These are phyloP conservation scores for Elsinoe fawcettii DNA, from an alignment of 2,329 filamentous ascomycete genomes.

Conservation along the genomic window DNA sequence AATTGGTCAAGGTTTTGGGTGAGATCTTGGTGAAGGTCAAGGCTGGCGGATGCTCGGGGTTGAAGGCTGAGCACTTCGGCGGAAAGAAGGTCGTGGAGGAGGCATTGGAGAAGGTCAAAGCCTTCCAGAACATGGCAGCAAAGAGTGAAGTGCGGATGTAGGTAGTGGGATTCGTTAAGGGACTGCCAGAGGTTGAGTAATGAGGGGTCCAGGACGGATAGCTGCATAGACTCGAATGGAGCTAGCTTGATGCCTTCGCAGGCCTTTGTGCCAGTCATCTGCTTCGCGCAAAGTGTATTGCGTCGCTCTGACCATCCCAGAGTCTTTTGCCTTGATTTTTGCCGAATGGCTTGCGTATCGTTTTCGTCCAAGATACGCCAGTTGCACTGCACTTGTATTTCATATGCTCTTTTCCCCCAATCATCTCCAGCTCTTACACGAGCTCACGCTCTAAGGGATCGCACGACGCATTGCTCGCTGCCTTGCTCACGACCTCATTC, in stretches of 20 bases:
- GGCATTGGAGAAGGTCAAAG: not conserved
- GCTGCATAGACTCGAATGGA: not conserved
- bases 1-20: not conserved
- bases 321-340: not conserved
- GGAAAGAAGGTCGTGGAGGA: constrained; percentile 1
- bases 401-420: not conserved
- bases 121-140: not conserved
- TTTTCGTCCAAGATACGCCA: not conserved
- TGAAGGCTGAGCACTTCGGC: not conserved
- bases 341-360: not conserved
- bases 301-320: not conserved
- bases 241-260: not conserved
- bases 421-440: not conserved
- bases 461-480: not conserved
- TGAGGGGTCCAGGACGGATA: not conserved
- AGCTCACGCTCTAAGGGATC: not conserved
- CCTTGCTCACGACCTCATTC: not conserved
- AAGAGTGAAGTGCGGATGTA: not conserved
- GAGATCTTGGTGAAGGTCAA: not conserved
- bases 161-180: not conserved
- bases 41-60: not conserved
- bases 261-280: not conserved
- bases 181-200: not conserved
- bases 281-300: not conserved
- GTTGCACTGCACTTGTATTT: not conserved